These are phyloP conservation scores for Linnemannia hyalina DNA, from an alignment of 192 early-diverging fungal genomes.

Conservation along the genomic window DNA sequence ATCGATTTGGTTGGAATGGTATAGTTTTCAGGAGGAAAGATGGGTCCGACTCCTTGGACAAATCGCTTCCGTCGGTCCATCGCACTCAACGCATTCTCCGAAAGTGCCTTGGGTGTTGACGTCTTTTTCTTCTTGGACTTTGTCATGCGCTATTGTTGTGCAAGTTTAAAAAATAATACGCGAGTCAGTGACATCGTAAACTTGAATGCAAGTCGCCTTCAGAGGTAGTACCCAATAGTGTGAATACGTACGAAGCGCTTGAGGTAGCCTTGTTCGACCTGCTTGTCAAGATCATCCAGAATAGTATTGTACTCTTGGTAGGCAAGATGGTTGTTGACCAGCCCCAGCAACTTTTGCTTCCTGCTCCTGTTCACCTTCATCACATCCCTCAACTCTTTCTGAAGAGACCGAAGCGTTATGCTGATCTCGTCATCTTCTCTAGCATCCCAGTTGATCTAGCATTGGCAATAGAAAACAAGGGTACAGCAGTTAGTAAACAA, in stretches of 20 bases:
- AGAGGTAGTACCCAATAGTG: neutral
- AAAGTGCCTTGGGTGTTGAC: conserved; percentile 66
- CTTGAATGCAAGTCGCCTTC: neutral
- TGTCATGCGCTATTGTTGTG: conserved; percentile 62
- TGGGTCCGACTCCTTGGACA: conserved; percentile 74
- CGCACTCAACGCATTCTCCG: conserved; percentile 74
- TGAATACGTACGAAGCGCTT: conserved; percentile 82
- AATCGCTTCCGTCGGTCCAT: conserved; percentile 77
- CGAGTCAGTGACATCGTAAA: neutral
- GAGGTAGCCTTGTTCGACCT: conserved; percentile 88
- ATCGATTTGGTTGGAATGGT: conserved; percentile 59
- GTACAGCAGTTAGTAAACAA: neutral
- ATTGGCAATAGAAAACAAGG: neutral
- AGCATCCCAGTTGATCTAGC: conserved; percentile 74
- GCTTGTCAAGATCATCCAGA: conserved; percentile 89
- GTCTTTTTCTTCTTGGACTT: conserved; percentile 80
- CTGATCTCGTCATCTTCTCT: conserved; percentile 83
- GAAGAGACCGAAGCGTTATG: conserved; percentile 74
- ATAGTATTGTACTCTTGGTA: conserved; percentile 92
- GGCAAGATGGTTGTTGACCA: conserved; percentile 79
- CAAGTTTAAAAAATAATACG: too few relatives aligned
- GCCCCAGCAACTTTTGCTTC: conserved; percentile 73
- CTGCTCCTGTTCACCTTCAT: conserved; percentile 74
- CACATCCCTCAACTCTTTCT: conserved; percentile 80
- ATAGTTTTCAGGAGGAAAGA: conserved; percentile 59